These are phyloP conservation scores for Ustilago trichophora DNA, from an alignment of 1,284 basidiomycete species.

Conservation along the genomic window DNA sequence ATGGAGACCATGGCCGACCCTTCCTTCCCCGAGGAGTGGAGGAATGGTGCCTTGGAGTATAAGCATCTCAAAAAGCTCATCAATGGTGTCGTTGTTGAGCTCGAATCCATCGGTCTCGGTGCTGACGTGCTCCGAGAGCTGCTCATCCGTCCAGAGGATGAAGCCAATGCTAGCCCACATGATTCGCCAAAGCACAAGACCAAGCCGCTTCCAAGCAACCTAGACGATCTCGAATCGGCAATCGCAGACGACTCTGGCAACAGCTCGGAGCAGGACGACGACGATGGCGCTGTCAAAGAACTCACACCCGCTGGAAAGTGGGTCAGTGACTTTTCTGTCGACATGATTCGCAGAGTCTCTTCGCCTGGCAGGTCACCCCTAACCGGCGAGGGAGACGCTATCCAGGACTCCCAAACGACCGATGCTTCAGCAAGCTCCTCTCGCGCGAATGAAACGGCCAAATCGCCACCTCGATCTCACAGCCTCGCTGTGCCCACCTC, in stretches of 20 bases:
- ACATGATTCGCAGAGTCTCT: constrained; percentile 34
- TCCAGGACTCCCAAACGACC: not conserved
- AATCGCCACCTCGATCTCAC: not conserved
- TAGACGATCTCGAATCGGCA: constrained; percentile 27
- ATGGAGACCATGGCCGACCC: constrained; percentile 73
- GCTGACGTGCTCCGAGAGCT: constrained; percentile 72
- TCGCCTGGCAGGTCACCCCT: constrained; percentile 13
- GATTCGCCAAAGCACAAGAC: constrained; percentile 8
- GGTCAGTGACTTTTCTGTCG: constrained; percentile 44
- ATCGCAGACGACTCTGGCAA: constrained; percentile 39
- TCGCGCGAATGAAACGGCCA: not conserved
- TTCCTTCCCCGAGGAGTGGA: constrained; percentile 77
- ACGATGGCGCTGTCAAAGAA: constrained; percentile 1
- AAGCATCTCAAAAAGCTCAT: constrained; percentile 92
- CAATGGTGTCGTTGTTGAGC: constrained; percentile 83
- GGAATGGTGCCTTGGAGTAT: constrained; percentile 84
- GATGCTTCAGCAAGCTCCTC: constrained; percentile 1
- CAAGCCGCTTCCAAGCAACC: constrained; percentile 7
- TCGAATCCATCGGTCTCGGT: constrained; percentile 79
- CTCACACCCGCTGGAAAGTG: constrained; percentile 43
- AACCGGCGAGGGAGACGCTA: not conserved
- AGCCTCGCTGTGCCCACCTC: constrained; percentile 13
- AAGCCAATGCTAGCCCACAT: not conserved
- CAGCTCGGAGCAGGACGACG: constrained; percentile 28
- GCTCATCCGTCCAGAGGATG: constrained; percentile 59